A percentile compares a stretch with the other conserved stretches of the same genome.
Conservation (phyloP, 768 basidiomycete species). For the Boletus rubropictus region DNA sequence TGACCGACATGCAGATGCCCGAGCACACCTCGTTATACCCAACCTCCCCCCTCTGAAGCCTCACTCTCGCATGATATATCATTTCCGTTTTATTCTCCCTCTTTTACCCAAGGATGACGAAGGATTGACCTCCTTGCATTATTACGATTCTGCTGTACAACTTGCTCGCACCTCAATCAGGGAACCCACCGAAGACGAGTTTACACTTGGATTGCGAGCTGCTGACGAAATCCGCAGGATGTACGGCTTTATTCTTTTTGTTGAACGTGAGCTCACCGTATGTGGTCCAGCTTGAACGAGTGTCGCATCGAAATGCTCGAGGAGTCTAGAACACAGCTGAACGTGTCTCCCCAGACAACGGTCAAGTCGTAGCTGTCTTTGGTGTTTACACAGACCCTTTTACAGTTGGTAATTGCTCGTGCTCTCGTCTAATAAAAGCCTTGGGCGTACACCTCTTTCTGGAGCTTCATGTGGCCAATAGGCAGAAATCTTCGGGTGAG, state of each 20-base stretch:
- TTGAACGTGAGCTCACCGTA: background rate
- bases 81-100: constrained; percentile 71
- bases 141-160: constrained; percentile 74
- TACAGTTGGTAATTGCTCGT: background rate
- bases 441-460: constrained; percentile 39
- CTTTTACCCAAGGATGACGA: constrained; percentile 54
- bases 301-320: constrained; percentile 61
- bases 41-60: constrained; percentile 65
- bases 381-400: background rate
- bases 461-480: constrained; percentile 42
- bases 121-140: constrained; percentile 63
- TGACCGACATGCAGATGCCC: constrained; percentile 42
- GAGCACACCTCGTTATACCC: constrained; percentile 70
- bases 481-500: constrained; percentile 34
- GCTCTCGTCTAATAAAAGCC: constrained; percentile 37
- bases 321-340: constrained; percentile 45
- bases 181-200: constrained; percentile 66
- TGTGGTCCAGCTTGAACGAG: constrained; percentile 46
- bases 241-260: constrained; percentile 30
- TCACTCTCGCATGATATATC: constrained; percentile 70
- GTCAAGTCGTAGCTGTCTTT: constrained; percentile 7
- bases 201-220: constrained; percentile 54
- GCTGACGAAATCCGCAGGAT: constrained; percentile 55
- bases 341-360: constrained; percentile 15
- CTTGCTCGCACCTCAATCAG: constrained; percentile 54